phyloP scores from a whole-genome alignment of 1,284 basidiomycete species.

The Ceratobasidium papillatum region DNA sequence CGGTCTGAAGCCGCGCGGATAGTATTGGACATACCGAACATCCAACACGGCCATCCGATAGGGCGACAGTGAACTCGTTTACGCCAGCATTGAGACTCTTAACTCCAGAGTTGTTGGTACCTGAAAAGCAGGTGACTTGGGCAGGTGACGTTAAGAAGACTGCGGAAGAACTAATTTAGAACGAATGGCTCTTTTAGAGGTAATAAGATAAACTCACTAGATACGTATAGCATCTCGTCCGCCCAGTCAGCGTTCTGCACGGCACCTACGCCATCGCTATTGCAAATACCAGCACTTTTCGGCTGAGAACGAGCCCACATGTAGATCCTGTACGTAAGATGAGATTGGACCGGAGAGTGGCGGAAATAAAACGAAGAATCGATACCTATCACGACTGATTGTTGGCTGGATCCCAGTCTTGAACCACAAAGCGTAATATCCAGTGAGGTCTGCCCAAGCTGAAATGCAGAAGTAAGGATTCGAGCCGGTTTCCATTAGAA shows the following conservation, averaged over 20 bases:
- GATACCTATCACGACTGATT: no score
- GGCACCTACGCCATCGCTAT: neutral
- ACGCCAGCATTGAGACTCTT: slow-evolving; percentile 18
- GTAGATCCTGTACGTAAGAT: no score
- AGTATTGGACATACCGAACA: no score
- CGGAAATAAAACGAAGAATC: no score
- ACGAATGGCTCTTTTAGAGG: neutral
- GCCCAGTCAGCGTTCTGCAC: slow-evolving; percentile 27
- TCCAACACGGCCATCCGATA: slow-evolving; percentile 7
- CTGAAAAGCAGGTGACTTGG: slow-evolving; percentile 11
- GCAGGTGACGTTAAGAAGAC: slow-evolving; percentile 7
- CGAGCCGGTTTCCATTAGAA: no score
- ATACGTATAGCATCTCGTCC: slow-evolving; percentile 6
- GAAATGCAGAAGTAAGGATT: no score
- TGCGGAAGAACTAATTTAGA: neutral
- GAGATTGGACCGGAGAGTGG: no score
- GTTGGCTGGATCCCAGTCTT: slow-evolving; percentile 34
- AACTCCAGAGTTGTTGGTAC: neutral
- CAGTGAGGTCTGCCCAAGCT: slow-evolving; percentile 26
- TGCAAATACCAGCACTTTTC: slow-evolving; percentile 47
- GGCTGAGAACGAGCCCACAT: slow-evolving; percentile 56
- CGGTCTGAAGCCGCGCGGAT: no score
- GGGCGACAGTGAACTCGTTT: slow-evolving; percentile 20
- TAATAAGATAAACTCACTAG: neutral
- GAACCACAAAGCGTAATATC: slow-evolving; percentile 38